These are phyloP conservation scores for Carex cristatella DNA, from an alignment of 176 grass and related monocot genomes.

Conservation along the genomic window DNA sequence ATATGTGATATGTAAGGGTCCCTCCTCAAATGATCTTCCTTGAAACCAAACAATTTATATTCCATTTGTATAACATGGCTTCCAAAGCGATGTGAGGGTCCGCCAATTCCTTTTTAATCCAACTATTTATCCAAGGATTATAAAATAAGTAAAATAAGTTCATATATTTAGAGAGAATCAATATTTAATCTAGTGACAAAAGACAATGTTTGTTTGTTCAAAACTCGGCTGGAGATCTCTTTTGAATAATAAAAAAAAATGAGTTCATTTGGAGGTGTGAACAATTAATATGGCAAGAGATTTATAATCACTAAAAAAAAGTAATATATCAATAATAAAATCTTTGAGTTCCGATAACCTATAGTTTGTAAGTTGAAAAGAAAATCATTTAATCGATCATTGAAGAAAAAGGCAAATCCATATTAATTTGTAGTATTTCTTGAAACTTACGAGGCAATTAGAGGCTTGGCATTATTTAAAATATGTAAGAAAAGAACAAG, in stretches of 20 bases:
- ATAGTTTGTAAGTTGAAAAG: background rate
- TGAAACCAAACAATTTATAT: slow-evolving; percentile 1
- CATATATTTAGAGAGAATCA: too few relatives aligned
- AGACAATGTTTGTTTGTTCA: too few relatives aligned
- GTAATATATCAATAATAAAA: too few relatives aligned
- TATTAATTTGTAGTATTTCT: background rate
- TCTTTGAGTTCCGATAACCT: background rate
- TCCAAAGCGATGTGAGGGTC: background rate
- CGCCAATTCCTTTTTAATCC: background rate
- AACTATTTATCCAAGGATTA: background rate
- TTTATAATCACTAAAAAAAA: too few relatives aligned
- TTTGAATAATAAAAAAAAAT: too few relatives aligned
- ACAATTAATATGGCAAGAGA: too few relatives aligned
- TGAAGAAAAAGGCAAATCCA: background rate
- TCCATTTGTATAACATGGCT: background rate
- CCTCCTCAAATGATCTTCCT: background rate
- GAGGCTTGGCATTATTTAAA: slow-evolving; percentile 14
- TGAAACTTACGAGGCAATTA: slow-evolving; percentile 22
- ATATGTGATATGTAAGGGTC: background rate
- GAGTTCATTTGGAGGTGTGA: too few relatives aligned
- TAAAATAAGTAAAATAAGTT: background rate
- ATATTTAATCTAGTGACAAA: too few relatives aligned
- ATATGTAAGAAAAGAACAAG: slow-evolving; percentile 3
- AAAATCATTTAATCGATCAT: background rate
- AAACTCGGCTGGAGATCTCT: too few relatives aligned